A percentile compares a stretch with the other conserved stretches of the same genome.
Conservation (phyloP, 768 basidiomycete species). For the Clitopilus passeckerianus region DNA sequence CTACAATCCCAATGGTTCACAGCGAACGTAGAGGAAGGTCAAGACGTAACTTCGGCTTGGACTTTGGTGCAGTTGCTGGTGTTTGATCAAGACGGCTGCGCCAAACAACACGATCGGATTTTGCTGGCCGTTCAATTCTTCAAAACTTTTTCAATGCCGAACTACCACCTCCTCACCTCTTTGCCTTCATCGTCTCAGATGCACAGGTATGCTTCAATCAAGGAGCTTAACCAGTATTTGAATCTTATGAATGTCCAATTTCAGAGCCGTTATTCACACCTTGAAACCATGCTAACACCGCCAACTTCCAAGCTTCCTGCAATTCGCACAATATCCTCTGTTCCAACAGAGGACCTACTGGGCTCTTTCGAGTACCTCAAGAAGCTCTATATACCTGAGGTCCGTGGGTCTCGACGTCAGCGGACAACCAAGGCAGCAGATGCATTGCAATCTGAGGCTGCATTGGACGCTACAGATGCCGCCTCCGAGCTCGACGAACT, state of each 20-base stretch:
- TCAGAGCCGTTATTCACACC: neutral
- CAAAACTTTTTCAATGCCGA: neutral
- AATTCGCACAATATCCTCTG: constrained; percentile 36
- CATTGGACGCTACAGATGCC: constrained; percentile 1
- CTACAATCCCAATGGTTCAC: neutral
- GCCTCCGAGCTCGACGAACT: constrained; percentile 22
- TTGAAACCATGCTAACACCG: constrained; percentile 12
- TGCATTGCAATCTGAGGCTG: neutral
- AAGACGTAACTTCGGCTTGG: no score
- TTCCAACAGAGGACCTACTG: constrained; percentile 30
- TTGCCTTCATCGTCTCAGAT: neutral
- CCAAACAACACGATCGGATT: neutral
- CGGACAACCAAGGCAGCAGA: neutral
- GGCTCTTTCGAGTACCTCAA: constrained; percentile 46
- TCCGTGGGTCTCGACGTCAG: constrained; percentile 53
- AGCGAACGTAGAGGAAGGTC: no score
- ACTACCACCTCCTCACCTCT: neutral
- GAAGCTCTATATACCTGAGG: constrained; percentile 53
- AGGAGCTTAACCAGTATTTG: neutral
- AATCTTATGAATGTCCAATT: neutral
- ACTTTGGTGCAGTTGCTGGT: neutral
- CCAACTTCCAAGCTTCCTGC: constrained; percentile 55
- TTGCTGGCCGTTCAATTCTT: neutral
- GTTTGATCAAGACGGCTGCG: neutral
- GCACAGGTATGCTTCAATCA: neutral